phyloP scores from a whole-genome alignment of 169 alveolate species.

The Babesia caballi region DNA sequence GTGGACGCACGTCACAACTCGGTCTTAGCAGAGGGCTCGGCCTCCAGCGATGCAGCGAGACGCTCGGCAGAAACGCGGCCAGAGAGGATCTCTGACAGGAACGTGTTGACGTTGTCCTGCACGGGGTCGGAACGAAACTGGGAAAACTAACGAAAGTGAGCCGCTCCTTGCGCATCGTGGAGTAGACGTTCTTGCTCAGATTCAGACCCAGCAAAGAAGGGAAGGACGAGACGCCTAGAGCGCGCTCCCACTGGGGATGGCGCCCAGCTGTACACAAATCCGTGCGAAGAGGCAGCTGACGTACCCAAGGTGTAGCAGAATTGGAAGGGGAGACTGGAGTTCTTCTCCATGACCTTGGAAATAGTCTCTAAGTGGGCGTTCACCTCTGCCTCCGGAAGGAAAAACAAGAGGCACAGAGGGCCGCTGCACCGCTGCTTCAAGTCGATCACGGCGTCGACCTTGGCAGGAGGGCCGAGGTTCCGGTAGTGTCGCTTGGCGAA shows the following conservation, averaged over 20 bases:
- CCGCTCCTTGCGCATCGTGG: conserved; percentile 31
- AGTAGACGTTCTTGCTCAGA: conserved; percentile 51
- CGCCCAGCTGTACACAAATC: conserved; percentile 12
- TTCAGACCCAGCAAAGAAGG: conserved; percentile 56
- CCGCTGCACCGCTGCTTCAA: conserved; percentile 56
- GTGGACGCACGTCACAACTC: conserved; percentile 22
- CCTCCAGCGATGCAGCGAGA: conserved; percentile 24
- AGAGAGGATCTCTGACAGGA: conserved; percentile 31
- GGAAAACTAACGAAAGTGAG: conserved; percentile 8
- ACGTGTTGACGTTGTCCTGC: conserved; percentile 40
- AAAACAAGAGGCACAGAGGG: conserved; percentile 58
- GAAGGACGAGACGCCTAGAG: conserved; percentile 17
- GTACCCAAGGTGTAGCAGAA: conserved; percentile 50
- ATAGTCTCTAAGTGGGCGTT: conserved; percentile 33
- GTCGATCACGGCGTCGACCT: conserved; percentile 27
- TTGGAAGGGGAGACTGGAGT: conserved; percentile 33
- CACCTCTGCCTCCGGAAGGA: conserved; percentile 24
- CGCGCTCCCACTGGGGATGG: conserved; percentile 52
- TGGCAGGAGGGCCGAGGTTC: conserved; percentile 48
- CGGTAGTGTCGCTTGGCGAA: conserved; percentile 48
- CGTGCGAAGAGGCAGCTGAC: neutral
- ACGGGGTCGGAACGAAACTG: neutral
- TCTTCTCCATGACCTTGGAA: conserved; percentile 18
- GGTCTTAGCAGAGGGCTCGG: neutral
- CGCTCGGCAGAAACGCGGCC: conserved; percentile 43